These are phyloP conservation scores for Trametes cinnabarina DNA, from an alignment of 768 basidiomycete genomes.

Conservation along the genomic window DNA sequence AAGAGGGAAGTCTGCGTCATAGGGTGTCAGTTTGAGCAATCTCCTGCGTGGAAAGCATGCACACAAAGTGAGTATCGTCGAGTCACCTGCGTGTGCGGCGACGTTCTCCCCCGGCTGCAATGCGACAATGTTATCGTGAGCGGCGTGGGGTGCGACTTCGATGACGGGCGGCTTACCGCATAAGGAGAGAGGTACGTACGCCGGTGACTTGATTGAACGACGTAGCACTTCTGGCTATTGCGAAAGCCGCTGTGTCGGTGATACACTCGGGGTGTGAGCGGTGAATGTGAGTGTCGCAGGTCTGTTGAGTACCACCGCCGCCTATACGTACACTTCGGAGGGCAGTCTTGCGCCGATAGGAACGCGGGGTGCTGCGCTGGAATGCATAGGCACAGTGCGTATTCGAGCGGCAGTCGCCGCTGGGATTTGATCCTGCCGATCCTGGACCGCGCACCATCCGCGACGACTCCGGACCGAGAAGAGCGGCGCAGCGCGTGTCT, in stretches of 20 bases:
- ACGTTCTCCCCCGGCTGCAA: not conserved
- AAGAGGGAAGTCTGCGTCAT: no score
- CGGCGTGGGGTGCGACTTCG: not conserved
- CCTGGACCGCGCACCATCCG: not conserved
- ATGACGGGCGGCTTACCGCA: not conserved
- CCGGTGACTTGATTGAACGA: constrained; percentile 9
- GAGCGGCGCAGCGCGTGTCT: not conserved
- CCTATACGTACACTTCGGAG: no score
- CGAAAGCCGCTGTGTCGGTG: not conserved
- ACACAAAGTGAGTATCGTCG: no score
- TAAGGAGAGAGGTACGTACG: not conserved
- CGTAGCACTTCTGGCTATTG: not conserved
- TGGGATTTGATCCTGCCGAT: not conserved
- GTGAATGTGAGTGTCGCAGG: no score
- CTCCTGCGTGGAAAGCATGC: no score
- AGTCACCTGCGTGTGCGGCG: not conserved
- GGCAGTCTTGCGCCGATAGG: no score
- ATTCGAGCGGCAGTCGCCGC: not conserved
- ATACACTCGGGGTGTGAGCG: not conserved
- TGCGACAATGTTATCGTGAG: not conserved
- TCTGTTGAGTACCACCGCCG: no score
- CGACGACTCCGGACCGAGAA: not conserved
- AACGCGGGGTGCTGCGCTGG: no score
- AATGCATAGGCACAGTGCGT: not conserved
- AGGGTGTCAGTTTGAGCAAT: no score